Base-by-base conservation (phyloP, 768 basidiomycete species). In the Psilocybe tampanensis region DNA sequence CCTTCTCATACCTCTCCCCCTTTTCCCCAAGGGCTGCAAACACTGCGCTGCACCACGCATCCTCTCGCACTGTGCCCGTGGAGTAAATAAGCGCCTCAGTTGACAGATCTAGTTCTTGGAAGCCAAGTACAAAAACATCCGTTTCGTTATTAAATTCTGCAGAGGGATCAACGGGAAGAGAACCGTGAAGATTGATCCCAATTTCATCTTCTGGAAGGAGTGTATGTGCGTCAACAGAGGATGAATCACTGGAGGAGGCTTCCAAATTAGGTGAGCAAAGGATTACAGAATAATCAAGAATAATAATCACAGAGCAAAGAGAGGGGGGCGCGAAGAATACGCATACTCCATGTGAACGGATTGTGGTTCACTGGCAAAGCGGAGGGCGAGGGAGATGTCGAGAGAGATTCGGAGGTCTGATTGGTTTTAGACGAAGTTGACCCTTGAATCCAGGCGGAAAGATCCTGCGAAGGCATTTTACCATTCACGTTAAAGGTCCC, bases 401-500 rank as follows among this genome's bases (percentile, higher is more conserved):
- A 26, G 78, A 75, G 34, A 75, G 70, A 49, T 59, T 44, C 60
- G 68, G 44, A 29, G 29, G 29, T 4, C 29, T 29, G 29, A 29
- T n/a, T 23, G 56, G 39, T 18, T 34, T 21, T 13, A n/a, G 56
- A 26, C 55, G 3, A 17, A 23, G 19, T 49, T 51, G n/a, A 33
- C 9, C 42, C 52, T 62, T 81, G 73, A 26, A 91, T 64, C 90
- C 91, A 93, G 2, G 80, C 68, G 4, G 83, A 81, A 8, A 94
- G 71, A 65, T 91, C 88, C 60, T 89, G 86, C 2, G 86, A 84
- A 0, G 92, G 89, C 34, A 81, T 61, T 64, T 85, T 86, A 1
- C 90, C 91, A 62, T 92, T 92, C 44, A 94, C 91, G 62, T 94
- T 94, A 75, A 94, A 94, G 0, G 89, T 90, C 19, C 92, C 90